phyloP scores from a whole-genome alignment of 2,329 filamentous ascomycete genomes.

The Spiromastix sp. region DNA sequence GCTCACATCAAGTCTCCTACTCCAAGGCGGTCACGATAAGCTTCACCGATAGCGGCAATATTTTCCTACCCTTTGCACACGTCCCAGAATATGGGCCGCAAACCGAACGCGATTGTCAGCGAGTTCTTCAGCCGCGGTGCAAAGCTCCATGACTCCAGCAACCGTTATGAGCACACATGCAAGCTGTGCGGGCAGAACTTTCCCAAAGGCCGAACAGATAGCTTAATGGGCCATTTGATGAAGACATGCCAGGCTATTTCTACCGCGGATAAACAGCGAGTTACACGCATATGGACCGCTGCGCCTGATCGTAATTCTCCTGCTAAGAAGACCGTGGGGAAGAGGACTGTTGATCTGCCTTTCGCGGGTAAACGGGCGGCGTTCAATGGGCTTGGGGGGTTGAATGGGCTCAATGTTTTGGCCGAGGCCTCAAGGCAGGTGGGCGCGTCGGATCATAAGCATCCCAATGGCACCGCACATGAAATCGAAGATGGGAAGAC shows the following conservation, averaged over 20 bases:
- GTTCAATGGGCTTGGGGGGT: conserved; percentile 33
- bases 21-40: no score
- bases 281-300: conserved; percentile 61
- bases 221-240: conserved; percentile 67
- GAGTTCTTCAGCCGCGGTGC: conserved; percentile 80
- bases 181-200: conserved; percentile 82
- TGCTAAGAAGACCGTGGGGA: conserved; percentile 23
- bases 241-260: conserved; percentile 78
- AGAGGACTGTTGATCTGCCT: conserved; percentile 29
- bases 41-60: no score
- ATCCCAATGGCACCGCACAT: conserved; percentile 28
- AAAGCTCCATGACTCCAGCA: conserved; percentile 81
- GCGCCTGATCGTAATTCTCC: conserved; percentile 45
- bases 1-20: no score
- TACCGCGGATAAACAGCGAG: conserved; percentile 63
- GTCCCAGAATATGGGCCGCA: conserved; percentile 86
- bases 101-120: conserved; percentile 73
- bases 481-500: conserved; percentile 13
- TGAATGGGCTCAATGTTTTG: conserved; percentile 75
- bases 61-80: no score
- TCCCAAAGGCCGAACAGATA: conserved; percentile 79
- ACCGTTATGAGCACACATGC: conserved; percentile 85
- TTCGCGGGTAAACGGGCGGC: conserved; percentile 37
- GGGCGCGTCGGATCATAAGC: conserved; percentile 41
- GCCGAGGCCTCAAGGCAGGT: conserved; percentile 81